Evolutionary conservation across 805 yeast species (phyloP).

Genomic region (Candida silvatica): DNA sequence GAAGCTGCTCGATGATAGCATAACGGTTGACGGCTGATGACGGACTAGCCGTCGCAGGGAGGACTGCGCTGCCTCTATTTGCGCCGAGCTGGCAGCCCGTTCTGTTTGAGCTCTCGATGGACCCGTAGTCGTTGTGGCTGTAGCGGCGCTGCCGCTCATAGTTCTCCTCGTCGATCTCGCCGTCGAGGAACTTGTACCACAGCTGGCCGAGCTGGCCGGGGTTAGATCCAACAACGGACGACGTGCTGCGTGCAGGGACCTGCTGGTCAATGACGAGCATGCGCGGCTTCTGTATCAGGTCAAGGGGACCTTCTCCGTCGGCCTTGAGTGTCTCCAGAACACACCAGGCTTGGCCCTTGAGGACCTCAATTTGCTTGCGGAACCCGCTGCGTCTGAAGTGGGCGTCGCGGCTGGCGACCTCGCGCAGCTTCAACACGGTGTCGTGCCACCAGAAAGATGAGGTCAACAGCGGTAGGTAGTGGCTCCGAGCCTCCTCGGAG

Average conservation of each 20-base stretch:
- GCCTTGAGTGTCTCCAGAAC: slow-evolving; percentile 57
- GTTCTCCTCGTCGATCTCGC: slow-evolving; percentile 20
- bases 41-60: too few species aligned
- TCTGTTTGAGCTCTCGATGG: too few species aligned
- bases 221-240: not conserved
- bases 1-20: slow-evolving; percentile 54
- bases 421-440: slow-evolving; percentile 35
- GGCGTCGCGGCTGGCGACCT: slow-evolving; percentile 43
- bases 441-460: slow-evolving; percentile 68
- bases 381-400: slow-evolving; percentile 63
- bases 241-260: slow-evolving; percentile 32
- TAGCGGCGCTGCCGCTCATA: slow-evolving; percentile 12
- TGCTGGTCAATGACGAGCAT: slow-evolving; percentile 52
- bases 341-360: slow-evolving; percentile 74
- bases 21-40: too few species aligned
- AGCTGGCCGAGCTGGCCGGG: slow-evolving; percentile 17
- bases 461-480: slow-evolving; percentile 49
- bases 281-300: slow-evolving; percentile 50
- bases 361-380: slow-evolving; percentile 56
- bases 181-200: slow-evolving; percentile 23
- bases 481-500: slow-evolving; percentile 42
- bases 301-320: slow-evolving; percentile 57
- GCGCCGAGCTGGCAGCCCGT: too few species aligned
- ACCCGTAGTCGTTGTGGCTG: not conserved
- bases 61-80: too few species aligned